phyloP scores from a whole-genome alignment of 768 basidiomycete species.

The Russula earlei region DNA sequence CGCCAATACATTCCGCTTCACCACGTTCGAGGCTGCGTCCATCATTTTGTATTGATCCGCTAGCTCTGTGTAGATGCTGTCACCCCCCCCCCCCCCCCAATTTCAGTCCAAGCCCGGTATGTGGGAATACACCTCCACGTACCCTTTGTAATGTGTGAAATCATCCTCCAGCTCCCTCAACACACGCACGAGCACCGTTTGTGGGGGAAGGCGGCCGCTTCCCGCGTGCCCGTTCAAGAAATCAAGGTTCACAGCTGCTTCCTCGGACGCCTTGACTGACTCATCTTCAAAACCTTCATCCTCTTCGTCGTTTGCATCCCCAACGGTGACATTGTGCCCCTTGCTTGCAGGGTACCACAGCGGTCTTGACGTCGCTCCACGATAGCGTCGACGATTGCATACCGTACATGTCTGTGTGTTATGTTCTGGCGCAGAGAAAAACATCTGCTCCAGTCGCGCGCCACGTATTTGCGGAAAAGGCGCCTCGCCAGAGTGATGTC shows the following conservation, averaged over 20 bases:
- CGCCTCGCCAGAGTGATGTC: conserved; percentile 28
- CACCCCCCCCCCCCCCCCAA: background rate
- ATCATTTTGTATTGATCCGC: conserved; percentile 90
- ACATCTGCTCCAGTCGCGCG: conserved; percentile 64
- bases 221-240: conserved; percentile 5
- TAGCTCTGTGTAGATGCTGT: conserved; percentile 81
- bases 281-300: conserved; percentile 21
- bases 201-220: conserved; percentile 54
- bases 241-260: too few species aligned
- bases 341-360: conserved; percentile 23
- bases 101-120: background rate
- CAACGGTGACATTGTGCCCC: conserved; percentile 14
- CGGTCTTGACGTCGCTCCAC: conserved; percentile 15
- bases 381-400: conserved; percentile 44
- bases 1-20: conserved; percentile 78
- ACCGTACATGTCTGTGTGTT: conserved; percentile 58
- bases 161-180: conserved; percentile 89
- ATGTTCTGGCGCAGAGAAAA: conserved; percentile 74
- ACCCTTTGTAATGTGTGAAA: conserved; percentile 93
- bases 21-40: conserved; percentile 73
- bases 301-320: conserved; percentile 11
- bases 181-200: conserved; percentile 78
- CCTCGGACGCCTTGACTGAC: conserved; percentile 10
- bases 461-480: conserved; percentile 83
- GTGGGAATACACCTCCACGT: conserved; percentile 23